Base-by-base conservation (phyloP, 2,329 filamentous ascomycete species). In the Lachnum nothofagi region DNA sequence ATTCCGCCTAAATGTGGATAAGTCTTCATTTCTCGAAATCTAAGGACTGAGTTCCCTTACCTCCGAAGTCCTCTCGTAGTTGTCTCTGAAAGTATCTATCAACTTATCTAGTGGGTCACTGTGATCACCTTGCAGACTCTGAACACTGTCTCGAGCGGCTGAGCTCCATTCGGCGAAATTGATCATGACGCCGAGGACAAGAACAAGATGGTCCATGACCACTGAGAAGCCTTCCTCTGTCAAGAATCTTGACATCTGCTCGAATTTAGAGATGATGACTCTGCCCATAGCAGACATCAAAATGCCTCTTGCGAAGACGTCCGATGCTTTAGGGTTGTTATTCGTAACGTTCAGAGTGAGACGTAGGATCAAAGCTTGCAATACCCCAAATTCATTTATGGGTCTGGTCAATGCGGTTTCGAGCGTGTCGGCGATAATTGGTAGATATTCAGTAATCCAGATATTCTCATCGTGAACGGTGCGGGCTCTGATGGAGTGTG, bases 261-360 rank as follows among this genome's bases (percentile, higher is more conserved):
- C 61, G 52, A 84, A 79, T 2, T 74, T 73, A 3, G 66, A 66
- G 5, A 80, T 73, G 22, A 85, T 75, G 1, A 72, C 70, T 2
- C 66, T 63, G 1, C 73, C 72, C 12, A 83, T 63, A 49, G 67
- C 60, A 33, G 71, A 63, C 48, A 82, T 71, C 8, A 85, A 68
- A 7, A 72, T 72, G 43, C 75, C 74, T n/a, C 79, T 73, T 24
- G 85, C 77, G 60, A 95, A 89, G 3, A 79, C 71, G 24, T 80
- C 76, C 34, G 87, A 89, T 10, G 88, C 82, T 12, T 74, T 72
- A 0, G 78, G 69, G 53, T 87, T 86, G 58, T 89, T 88, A 70
- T 95, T 95, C 7, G 90, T 93, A 42, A 91, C 76, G 60, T 95
- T 95, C 54, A 95, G 77, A 29, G 88, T 83, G 3, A 96, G 75